These are phyloP conservation scores for Kurtzmaniella quercitrusa DNA, from an alignment of 1,139 yeast species.

Conservation along the genomic window DNA sequence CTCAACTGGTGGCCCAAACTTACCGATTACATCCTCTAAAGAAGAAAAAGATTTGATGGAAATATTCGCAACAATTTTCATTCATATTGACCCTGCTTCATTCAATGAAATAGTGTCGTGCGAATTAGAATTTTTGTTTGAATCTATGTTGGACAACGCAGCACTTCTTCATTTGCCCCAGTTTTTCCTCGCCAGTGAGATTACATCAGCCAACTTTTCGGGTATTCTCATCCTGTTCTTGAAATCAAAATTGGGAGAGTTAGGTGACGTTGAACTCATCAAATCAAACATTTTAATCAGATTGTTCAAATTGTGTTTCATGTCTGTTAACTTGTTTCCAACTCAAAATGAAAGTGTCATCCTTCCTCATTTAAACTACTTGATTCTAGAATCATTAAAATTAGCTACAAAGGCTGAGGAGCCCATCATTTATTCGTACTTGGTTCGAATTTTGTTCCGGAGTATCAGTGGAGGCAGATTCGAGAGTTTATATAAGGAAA, in stretches of 20 bases:
- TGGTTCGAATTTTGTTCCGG: constrained; percentile 85
- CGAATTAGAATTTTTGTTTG: constrained; percentile 75
- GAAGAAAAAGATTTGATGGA: constrained; percentile 97
- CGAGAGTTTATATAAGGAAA: constrained; percentile 87
- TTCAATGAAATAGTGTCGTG: constrained; percentile 87
- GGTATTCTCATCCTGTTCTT: constrained; percentile 80
- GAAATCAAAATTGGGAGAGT: constrained; percentile 64
- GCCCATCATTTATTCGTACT: constrained; percentile 83
- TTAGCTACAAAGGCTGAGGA: constrained; percentile 86
- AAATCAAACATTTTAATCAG: constrained; percentile 81
- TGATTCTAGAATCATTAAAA: constrained; percentile 77
- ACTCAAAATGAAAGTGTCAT: constrained; percentile 81
- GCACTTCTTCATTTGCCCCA: constrained; percentile 90
- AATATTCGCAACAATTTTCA: constrained; percentile 88
- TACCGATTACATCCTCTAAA: constrained; percentile 82
- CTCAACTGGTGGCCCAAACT: constrained; percentile 65
- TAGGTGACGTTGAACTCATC: constrained; percentile 77
- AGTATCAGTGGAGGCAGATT: constrained; percentile 96
- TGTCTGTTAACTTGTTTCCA: constrained; percentile 94
- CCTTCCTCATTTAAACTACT: constrained; percentile 77
- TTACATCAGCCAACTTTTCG: constrained; percentile 88
- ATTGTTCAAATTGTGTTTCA: constrained; percentile 84
- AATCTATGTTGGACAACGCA: constrained; percentile 78
- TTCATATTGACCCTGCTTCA: constrained; percentile 92
- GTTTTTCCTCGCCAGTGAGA: constrained; percentile 88